Conservation (phyloP, 73 alveolate genomes). For the Paraurostyla sp. region DNA sequence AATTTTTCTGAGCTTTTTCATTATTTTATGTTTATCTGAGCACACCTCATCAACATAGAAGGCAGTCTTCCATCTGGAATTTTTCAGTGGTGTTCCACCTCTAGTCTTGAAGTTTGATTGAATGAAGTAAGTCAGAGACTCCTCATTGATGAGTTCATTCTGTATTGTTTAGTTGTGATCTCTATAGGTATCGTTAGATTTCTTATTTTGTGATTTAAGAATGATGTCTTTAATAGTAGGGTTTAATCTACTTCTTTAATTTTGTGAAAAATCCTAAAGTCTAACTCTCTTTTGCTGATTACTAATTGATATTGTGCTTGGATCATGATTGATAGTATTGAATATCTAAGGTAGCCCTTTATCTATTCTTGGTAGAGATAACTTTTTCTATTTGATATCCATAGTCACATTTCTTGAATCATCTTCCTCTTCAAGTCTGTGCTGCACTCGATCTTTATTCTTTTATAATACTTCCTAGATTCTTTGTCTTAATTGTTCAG, state of each 20-base stretch:
- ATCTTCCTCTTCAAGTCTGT: too few species aligned
- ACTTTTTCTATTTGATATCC: neutral
- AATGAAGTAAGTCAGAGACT: slow-evolving; percentile 23
- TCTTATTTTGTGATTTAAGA: neutral
- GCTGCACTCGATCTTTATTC: neutral
- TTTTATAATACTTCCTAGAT: neutral
- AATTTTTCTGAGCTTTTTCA: slow-evolving; percentile 38
- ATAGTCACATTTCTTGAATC: too few species aligned
- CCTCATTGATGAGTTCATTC: slow-evolving; percentile 32
- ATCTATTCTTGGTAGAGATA: neutral
- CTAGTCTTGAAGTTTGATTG: slow-evolving; percentile 23
- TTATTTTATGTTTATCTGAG: slow-evolving; percentile 29
- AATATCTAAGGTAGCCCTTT: neutral
- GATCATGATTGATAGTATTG: neutral
- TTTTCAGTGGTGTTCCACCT: slow-evolving; percentile 57
- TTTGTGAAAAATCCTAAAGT: neutral
- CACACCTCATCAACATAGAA: slow-evolving; percentile 54
- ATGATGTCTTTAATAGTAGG: slow-evolving; percentile 38
- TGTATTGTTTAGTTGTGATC: neutral
- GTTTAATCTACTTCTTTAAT: slow-evolving; percentile 11
- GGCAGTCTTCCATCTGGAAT: slow-evolving; percentile 25
- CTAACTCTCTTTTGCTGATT: neutral
- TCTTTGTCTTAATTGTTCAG: slow-evolving; percentile 7
- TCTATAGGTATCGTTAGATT: neutral
- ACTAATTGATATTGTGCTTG: neutral